Percentiles rank a stretch among this genome's conserved stretches.
phyloP scores from a whole-genome alignment of 108 stramenopile genomes.

The Cyclotella cryptica region DNA sequence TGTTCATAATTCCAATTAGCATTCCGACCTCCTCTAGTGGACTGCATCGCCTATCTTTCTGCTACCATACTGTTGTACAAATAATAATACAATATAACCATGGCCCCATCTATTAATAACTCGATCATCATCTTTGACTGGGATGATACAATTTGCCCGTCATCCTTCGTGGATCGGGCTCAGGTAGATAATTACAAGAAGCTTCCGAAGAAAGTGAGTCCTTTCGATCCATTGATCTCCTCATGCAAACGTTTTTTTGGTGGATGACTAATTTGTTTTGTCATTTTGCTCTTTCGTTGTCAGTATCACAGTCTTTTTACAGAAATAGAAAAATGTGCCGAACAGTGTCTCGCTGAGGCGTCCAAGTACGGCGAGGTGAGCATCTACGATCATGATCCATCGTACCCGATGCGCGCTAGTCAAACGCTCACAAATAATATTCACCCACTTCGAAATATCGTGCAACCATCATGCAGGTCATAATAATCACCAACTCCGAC shows the following conservation, averaged over 20 bases:
- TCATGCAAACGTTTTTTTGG: background rate
- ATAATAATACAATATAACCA: background rate
- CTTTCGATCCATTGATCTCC: background rate
- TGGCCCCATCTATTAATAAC: slow-evolving; percentile 22
- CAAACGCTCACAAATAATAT: background rate
- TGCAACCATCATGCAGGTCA: slow-evolving; percentile 58
- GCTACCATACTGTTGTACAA: background rate
- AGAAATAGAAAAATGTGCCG: slow-evolving; percentile 75
- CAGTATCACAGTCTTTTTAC: slow-evolving; percentile 78
- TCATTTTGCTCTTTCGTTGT: slow-evolving; percentile 23
- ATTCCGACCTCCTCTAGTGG: background rate
- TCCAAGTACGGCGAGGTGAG: slow-evolving; percentile 86
- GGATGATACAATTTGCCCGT: slow-evolving; percentile 93
- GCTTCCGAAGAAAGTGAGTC: slow-evolving; percentile 75
- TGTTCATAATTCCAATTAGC: background rate
- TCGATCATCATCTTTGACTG: slow-evolving; percentile 88
- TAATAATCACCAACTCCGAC: slow-evolving; percentile 93
- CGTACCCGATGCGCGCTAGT: too few species aligned
- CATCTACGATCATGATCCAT: background rate
- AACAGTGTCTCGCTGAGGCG: slow-evolving; percentile 75
- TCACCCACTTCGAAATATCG: too few species aligned
- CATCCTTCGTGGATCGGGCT: slow-evolving; percentile 83
- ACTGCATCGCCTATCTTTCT: background rate
- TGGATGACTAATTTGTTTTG: slow-evolving; percentile 1
- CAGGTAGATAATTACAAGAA: slow-evolving; percentile 71